Evolutionary conservation across 2,329 filamentous ascomycete genomes (phyloP), one percentile per base, ranked within the genome.

Genomic region (Ciborinia camelliae): DNA sequence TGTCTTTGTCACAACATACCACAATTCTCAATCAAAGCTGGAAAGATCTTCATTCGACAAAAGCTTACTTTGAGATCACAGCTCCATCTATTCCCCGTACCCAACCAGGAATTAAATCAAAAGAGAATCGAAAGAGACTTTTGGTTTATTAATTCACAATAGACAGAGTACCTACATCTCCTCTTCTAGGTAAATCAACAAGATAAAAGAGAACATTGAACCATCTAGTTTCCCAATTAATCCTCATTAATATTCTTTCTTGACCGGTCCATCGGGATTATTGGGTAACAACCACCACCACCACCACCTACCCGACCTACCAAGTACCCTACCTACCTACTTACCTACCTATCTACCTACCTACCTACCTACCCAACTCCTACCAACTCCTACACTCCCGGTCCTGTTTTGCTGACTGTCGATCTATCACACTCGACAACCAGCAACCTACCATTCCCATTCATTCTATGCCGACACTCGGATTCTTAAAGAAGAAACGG

Each of bases 401-500:
- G 59, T 54, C 62, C 37, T 39, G 52, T n/a, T 54, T 35, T 71
- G 66, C 69, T 68, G 66, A 63, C 68, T 67, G 68, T 68, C 70
- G 71, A 70, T 68, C 60, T 26, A 70, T 59, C 64, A 62, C 55
- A 68, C 69, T 71, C 70, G 72, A 72, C 65, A 57, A 45, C 68
- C 66, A 70, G 64, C 66, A 68, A 67, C 66, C 61, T 62, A 55
- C 65, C 66, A 70, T 30, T 70, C 70, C 66, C 41, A 43, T n/a
- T n/a, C 69, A 73, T 73, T 73, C 71, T 76, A 98, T 99, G 95
- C 95, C 93, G 88, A 91, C 86, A 79, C 86, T 97, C 83, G 92
- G 92, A 79, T 92, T 97, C 77, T 87, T 98, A 77, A 97, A 97
- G 86, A 98, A 97, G 86, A 97, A 96, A 86, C 89, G 92, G 86